Conservation (phyloP, 2,329 filamentous ascomycete genomes). For the Apiospora koreana region DNA sequence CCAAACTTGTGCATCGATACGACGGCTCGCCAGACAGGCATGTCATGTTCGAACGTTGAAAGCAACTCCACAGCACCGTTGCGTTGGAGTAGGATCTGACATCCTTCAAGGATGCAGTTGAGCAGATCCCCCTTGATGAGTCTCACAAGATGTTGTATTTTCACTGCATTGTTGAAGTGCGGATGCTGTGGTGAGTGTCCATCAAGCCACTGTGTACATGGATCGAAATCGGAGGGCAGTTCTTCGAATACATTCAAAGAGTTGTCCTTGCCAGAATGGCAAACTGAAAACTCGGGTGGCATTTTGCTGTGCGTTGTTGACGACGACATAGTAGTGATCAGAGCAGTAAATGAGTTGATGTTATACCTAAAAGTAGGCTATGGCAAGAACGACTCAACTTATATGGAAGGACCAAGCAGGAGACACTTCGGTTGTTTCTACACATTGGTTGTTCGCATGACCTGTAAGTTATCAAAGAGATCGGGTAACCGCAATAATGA, state of each 20-base stretch:
- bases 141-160: not conserved
- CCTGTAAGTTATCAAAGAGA: no score
- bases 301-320: not conserved
- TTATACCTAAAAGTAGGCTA: not conserved
- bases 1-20: not conserved
- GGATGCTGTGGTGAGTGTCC: not conserved
- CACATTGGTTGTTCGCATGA: no score
- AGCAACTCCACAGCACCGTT: not conserved
- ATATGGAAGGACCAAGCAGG: no score
- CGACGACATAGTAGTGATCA: not conserved
- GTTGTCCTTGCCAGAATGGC: not conserved
- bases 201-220: not conserved
- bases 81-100: not conserved
- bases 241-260: not conserved
- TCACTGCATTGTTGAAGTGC: not conserved
- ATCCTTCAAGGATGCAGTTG: not conserved
- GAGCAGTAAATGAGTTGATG: not conserved
- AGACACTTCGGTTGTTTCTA: no score
- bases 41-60: not conserved
- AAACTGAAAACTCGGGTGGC: not conserved
- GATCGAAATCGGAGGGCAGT: not conserved
- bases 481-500: no score
- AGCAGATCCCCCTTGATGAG: not conserved
- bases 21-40: not conserved
- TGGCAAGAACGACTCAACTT: no score